phyloP scores from a whole-genome alignment of 306 rosid genomes.

The Crataegus laevigata region DNA sequence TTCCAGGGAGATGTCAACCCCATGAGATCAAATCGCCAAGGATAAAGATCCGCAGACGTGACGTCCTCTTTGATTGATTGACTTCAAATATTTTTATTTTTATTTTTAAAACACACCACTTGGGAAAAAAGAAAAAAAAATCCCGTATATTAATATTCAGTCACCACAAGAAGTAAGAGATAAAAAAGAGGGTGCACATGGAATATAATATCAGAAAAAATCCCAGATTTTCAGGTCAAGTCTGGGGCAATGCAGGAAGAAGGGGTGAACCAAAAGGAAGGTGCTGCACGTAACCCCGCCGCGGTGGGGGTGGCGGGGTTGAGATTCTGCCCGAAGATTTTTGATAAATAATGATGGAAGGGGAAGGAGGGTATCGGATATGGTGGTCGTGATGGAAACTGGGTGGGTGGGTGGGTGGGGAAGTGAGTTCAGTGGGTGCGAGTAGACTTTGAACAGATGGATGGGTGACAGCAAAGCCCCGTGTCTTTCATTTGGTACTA shows the following conservation, averaged over 20 bases:
- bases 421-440: constrained; percentile 26
- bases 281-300: neutral
- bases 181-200: neutral
- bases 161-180: constrained; percentile 14
- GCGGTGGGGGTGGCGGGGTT: constrained; percentile 19
- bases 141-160: neutral
- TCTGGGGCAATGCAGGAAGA: constrained; percentile 16
- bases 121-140: constrained; percentile 22
- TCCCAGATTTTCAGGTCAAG: constrained; percentile 80
- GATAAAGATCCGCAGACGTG: constrained; percentile 67
- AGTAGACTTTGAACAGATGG: constrained; percentile 9
- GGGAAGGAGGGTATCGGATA: neutral
- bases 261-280: constrained; percentile 24
- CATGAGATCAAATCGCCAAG: constrained; percentile 52
- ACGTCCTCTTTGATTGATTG: constrained; percentile 38
- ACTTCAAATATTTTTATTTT: constrained; percentile 15
- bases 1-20: constrained; percentile 44
- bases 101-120: constrained; percentile 22
- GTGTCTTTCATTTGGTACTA: constrained; percentile 7
- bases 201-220: constrained; percentile 4
- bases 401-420: constrained; percentile 13
- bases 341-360: constrained; percentile 40
- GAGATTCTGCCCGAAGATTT: constrained; percentile 71
- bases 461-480: constrained; percentile 15
- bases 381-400: constrained; percentile 5